Evolutionary conservation across 2,329 filamentous ascomycete genomes (phyloP).

Genomic region (Fusarium algeriense): DNA sequence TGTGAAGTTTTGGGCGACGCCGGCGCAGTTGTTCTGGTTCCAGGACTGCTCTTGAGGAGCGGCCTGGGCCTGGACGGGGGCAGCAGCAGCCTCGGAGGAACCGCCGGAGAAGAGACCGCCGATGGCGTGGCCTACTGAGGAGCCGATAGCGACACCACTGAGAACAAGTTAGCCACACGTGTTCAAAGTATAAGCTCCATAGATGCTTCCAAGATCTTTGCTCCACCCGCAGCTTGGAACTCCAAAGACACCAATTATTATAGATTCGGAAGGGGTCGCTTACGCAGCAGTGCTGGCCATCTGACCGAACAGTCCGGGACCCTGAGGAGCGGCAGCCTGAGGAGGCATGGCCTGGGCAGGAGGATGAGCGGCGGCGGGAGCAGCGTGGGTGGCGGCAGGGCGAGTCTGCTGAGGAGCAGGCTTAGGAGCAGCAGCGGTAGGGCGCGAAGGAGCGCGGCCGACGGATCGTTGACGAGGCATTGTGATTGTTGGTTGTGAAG

Average conservation of each 20-base stretch:
- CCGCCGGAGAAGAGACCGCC: slow-evolving; percentile 92
- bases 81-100: slow-evolving; percentile 65
- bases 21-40: slow-evolving; percentile 76
- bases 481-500: slow-evolving; percentile 23
- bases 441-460: slow-evolving; percentile 74
- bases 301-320: slow-evolving; percentile 91
- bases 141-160: slow-evolving; percentile 96
- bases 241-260: neutral
- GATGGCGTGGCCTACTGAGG: slow-evolving; percentile 94
- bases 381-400: slow-evolving; percentile 76
- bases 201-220: slow-evolving; percentile 6
- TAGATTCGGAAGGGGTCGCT: slow-evolving; percentile 57
- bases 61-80: slow-evolving; percentile 62
- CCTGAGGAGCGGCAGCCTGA: slow-evolving; percentile 64
- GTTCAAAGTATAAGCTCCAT: slow-evolving; percentile 1
- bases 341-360: slow-evolving; percentile 32
- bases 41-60: slow-evolving; percentile 65
- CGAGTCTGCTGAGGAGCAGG: slow-evolving; percentile 73
- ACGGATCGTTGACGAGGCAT: slow-evolving; percentile 86
- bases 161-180: slow-evolving; percentile 40
- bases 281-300: slow-evolving; percentile 99
- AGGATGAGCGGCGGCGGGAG: slow-evolving; percentile 56
- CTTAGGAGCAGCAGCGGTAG: slow-evolving; percentile 67
- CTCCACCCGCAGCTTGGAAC: slow-evolving; percentile 11
- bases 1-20: slow-evolving; percentile 86